Evolutionary conservation across 192 early-diverging fungal species (phyloP).

Genomic region (Borealophlyctis nickersoniae): DNA sequence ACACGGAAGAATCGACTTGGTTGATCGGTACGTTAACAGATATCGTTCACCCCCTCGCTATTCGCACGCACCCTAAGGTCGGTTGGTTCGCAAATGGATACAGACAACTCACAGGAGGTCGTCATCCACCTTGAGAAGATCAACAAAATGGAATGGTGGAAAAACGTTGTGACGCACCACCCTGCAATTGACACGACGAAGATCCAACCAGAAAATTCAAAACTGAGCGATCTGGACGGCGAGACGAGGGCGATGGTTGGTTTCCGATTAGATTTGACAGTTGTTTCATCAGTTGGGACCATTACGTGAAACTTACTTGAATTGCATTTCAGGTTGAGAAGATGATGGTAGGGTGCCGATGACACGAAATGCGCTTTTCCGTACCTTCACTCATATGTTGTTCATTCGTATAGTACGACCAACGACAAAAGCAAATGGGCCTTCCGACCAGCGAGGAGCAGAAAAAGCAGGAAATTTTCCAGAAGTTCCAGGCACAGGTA

Average conservation of each 20-base stretch:
- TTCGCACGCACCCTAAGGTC: background rate
- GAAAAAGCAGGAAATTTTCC: conserved; percentile 72
- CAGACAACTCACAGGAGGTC: conserved; percentile 62
- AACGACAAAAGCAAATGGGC: conserved; percentile 77
- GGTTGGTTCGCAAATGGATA: background rate
- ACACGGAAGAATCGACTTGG: conserved; percentile 82
- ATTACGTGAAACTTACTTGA: background rate
- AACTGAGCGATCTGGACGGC: conserved; percentile 79
- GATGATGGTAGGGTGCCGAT: conserved; percentile 72
- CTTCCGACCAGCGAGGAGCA: conserved; percentile 74
- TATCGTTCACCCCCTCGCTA: background rate
- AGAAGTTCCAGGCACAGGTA: conserved; percentile 64
- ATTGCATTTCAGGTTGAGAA: conserved; percentile 63
- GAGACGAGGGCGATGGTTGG: conserved; percentile 81
- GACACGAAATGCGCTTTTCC: conserved; percentile 1
- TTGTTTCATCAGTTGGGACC: background rate
- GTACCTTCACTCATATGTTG: background rate
- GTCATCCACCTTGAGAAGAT: conserved; percentile 80
- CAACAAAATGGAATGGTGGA: conserved; percentile 85
- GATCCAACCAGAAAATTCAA: conserved; percentile 87
- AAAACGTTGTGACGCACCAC: conserved; percentile 72
- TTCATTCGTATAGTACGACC: conserved; percentile 69
- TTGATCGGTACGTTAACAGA: conserved; percentile 49
- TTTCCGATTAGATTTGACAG: background rate
- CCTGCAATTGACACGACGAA: conserved; percentile 85